Evolutionary conservation across 2,329 filamentous ascomycete genomes (phyloP).

Genomic region (Tricladium varicosporioides): DNA sequence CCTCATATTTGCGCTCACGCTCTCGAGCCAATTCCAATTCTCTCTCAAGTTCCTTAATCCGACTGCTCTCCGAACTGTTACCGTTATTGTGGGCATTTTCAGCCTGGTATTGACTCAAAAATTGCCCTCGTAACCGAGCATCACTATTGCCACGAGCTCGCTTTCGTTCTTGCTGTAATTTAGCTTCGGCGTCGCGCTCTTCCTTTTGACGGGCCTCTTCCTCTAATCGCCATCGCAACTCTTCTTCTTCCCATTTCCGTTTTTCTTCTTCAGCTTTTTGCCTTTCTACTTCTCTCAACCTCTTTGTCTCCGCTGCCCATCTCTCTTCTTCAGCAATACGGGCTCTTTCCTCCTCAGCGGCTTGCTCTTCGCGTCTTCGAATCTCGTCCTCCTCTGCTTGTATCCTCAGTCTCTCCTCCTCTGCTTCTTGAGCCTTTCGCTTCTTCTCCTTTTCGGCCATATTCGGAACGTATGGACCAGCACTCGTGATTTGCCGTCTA

Average conservation of each 20-base stretch:
- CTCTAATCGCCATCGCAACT: conserved; percentile 72
- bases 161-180: conserved; percentile 64
- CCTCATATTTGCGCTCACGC: conserved; percentile 62
- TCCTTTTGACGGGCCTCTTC: conserved; percentile 70
- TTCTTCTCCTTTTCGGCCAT: conserved; percentile 79
- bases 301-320: conserved; percentile 65
- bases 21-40: conserved; percentile 67
- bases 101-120: conserved; percentile 81
- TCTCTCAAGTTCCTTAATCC: conserved; percentile 77
- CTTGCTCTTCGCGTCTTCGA: conserved; percentile 44
- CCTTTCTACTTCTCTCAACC: conserved; percentile 56
- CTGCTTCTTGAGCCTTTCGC: conserved; percentile 54
- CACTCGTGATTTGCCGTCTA: conserved; percentile 86
- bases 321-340: conserved; percentile 61
- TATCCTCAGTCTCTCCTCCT: conserved; percentile 56
- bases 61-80: conserved; percentile 54
- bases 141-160: conserved; percentile 60
- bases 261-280: conserved; percentile 65
- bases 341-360: conserved; percentile 61
- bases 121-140: conserved; percentile 74
- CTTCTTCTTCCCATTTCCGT: conserved; percentile 74
- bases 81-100: conserved; percentile 51
- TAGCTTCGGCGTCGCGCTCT: conserved; percentile 69
- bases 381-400: conserved; percentile 53
- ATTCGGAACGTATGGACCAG: conserved; percentile 75